These are phyloP conservation scores for Oropetium thomaeum DNA, from an alignment of 176 grass and related monocot species.

Conservation along the genomic window DNA sequence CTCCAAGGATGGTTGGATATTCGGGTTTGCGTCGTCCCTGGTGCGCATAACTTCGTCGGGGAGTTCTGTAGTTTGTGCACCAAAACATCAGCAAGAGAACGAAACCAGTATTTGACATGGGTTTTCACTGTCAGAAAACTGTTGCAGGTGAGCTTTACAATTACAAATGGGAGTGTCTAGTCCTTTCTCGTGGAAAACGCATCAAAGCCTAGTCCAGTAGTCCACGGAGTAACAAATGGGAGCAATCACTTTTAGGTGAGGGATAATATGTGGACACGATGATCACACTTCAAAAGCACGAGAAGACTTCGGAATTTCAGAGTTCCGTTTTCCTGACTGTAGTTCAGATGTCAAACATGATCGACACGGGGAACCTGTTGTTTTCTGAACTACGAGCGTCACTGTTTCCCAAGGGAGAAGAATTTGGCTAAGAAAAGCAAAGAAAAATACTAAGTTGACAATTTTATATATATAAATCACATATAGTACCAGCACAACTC, in stretches of 20 bases:
- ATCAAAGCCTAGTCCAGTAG: background rate
- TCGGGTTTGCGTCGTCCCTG: background rate
- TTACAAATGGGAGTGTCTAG: background rate
- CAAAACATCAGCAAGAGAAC: background rate
- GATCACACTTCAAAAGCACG: constrained; percentile 25
- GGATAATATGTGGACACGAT: constrained; percentile 33
- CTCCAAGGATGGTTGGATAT: constrained; percentile 12
- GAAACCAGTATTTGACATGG: background rate
- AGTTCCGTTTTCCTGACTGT: background rate
- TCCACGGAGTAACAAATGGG: background rate
- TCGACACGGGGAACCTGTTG: background rate
- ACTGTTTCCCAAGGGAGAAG: background rate
- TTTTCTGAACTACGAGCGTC: constrained; percentile 3
- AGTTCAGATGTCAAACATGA: constrained; percentile 20
- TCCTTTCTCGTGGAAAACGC: background rate
- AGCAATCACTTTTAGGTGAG: constrained; percentile 8
- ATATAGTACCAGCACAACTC: background rate
- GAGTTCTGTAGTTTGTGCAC: background rate
- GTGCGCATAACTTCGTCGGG: background rate
- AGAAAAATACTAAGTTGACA: background rate
- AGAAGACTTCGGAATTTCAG: background rate
- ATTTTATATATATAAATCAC: background rate
- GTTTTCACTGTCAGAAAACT: constrained; percentile 12
- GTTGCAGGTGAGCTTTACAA: constrained; percentile 3
- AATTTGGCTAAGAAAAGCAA: background rate